Conservation (phyloP, 352 stramenopile species). For the Globisporangium sylvaticum region DNA sequence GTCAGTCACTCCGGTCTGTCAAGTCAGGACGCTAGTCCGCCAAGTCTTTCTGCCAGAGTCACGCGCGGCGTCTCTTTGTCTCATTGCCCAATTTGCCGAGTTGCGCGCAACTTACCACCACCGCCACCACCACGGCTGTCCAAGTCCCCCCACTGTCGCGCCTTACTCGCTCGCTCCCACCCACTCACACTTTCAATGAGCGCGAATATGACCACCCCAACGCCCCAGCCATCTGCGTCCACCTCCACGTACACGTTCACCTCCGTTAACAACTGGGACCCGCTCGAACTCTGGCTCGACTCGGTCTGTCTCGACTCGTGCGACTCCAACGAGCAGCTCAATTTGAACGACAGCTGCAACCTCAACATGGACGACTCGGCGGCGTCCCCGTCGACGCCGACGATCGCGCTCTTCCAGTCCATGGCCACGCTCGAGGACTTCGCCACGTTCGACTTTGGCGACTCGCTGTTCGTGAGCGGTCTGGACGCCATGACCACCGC, state of each 20-base stretch:
- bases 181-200: neutral
- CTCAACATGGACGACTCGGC: neutral
- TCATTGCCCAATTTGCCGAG: neutral
- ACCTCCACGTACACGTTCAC: neutral
- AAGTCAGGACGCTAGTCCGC: no score
- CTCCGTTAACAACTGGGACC: neutral
- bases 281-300: constrained; percentile 9
- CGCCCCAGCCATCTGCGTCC: neutral
- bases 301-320: neutral
- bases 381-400: neutral
- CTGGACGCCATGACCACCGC: neutral
- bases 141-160: neutral
- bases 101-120: neutral
- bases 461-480: neutral
- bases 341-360: neutral
- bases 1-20: no score
- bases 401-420: neutral
- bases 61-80: neutral
- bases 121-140: neutral
- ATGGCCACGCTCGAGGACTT: neutral
- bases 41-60: neutral
- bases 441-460: constrained; percentile 1
- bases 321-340: neutral
- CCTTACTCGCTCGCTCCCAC: neutral
- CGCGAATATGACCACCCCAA: neutral